Percentiles rank a stretch among this genome's conserved stretches.
phyloP scores from a whole-genome alignment of 1,139 yeast genomes.

The Nakaseomyces glabratus region DNA sequence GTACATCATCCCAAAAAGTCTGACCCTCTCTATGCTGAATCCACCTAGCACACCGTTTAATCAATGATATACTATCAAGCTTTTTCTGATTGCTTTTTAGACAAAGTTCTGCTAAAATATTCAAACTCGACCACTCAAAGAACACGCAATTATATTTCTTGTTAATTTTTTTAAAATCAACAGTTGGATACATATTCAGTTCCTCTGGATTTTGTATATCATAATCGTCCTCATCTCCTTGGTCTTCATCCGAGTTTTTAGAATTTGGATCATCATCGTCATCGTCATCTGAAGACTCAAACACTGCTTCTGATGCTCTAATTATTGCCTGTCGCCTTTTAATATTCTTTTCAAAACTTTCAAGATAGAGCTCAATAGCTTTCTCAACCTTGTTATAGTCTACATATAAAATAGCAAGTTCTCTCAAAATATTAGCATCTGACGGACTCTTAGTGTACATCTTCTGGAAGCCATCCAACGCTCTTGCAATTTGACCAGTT shows the following conservation, averaged over 20 bases:
- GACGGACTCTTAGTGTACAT: slow-evolving; percentile 53
- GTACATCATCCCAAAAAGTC: slow-evolving; percentile 71
- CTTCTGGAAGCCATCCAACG: slow-evolving; percentile 64
- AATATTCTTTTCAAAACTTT: slow-evolving; percentile 49
- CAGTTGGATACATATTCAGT: slow-evolving; percentile 20
- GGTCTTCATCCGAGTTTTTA: slow-evolving; percentile 9
- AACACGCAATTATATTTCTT: slow-evolving; percentile 32
- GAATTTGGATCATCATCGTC: slow-evolving; percentile 13
- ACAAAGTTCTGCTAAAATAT: slow-evolving; percentile 72
- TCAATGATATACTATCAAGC: slow-evolving; percentile 51
- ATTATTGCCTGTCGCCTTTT: slow-evolving; percentile 27
- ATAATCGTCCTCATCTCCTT: slow-evolving; percentile 19
- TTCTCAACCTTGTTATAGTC: slow-evolving; percentile 69
- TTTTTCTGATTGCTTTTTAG: slow-evolving; percentile 47
- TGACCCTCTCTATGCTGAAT: slow-evolving; percentile 64
- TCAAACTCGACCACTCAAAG: slow-evolving; percentile 84
- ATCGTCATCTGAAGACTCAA: slow-evolving; percentile 26
- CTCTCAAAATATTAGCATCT: slow-evolving; percentile 54
- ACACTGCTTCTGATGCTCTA: slow-evolving; percentile 28
- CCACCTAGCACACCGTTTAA: slow-evolving; percentile 76
- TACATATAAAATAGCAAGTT: slow-evolving; percentile 69
- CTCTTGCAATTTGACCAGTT: slow-evolving; percentile 56
- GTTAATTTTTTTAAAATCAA: slow-evolving; percentile 25
- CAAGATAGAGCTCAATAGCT: slow-evolving; percentile 70
- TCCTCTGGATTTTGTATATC: slow-evolving; percentile 22